Evolutionary conservation across 176 grass and related monocot species (phyloP), one percentile per base, ranked within the genome.

Genomic region (Tillandsia fasciculata): DNA sequence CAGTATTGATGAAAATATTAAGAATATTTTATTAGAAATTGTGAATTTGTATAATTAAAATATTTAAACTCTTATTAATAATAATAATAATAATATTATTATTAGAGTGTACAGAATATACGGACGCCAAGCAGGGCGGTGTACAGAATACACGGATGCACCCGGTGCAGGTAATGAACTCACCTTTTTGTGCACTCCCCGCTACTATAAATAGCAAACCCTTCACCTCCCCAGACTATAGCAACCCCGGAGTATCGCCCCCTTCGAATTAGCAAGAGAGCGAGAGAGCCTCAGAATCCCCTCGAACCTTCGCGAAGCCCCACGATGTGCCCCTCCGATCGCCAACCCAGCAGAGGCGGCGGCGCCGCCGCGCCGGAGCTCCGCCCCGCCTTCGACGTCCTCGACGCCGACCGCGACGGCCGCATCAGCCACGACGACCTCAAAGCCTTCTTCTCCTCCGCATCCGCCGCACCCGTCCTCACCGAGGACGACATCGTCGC

Each of bases 391-490:
- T 99, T 99, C 76, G 95, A 93, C 79, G 77, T 88, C 50, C 84
- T 99, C 66, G 95, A 99, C 80, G 83, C 87, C 24, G 95, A 99
- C 82, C 84, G 29, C 52, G 95, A 99, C 69, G 95, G 95, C 72
- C 81, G 82, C 74, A 99, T 99, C 87, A 90, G 95, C 84, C 82
- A 80, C 59, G 82, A 91, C 5, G 95, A 99, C 69, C 95, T 99
- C 84, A 93, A 87, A 78, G 64, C 74, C 5, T 99, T 99, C 87
- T 99, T 86, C 84, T 82, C 77, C 74, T 33, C 48, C 63, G 22
- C 64, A 12, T 51, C 69, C 23, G 51, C 72, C 28, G 50, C 58
- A 33, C 65, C 53, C 47, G 78, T 75, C 3, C 72, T 81, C 72
- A 74, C 79, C 48, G 94, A 99, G 68, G 89, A 90, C 50, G 94